Evolutionary conservation across 2,329 filamentous ascomycete species (phyloP), one percentile per base, ranked within the genome.

Genomic region (Rhynchosporium secalis): DNA sequence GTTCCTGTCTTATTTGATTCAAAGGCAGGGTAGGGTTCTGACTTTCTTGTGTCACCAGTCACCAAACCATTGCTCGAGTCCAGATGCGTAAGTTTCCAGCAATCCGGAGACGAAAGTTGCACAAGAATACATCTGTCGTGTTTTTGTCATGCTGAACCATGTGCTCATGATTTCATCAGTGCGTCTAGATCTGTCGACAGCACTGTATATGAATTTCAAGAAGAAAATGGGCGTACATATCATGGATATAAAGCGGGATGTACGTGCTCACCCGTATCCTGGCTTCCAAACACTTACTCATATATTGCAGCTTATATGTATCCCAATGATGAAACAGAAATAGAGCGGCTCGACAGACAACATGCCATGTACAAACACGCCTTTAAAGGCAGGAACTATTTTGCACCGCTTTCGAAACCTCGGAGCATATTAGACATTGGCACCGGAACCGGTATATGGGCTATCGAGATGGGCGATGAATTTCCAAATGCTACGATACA

Each of bases 401-500:
- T 76, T 58, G 75, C 79, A 33, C 79, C 79, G 62, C 75, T 80
- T 0, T 48, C n/a, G 63, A 77, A 70, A 38, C 69, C 77, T 55
- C 52, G 76, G 46, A 36, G 55, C 3, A 70, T 72, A 26, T 52
- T 72, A 0, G 71, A 73, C 49, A 78, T 78, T 66, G 81, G 81
- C 48, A 82, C 80, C 9, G 81, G 81, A 12, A 81, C 80, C 10
- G 81, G 80, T 0, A 84, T 84, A 72, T 90, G 87, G 87, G 85
- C 86, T 12, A 86, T 90, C 62, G 66, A 73, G 41, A 71, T 91
- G 77, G 86, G 84, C 13, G 83, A 86, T 67, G 70, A 78, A 55
- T 89, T 86, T 63, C 86, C 86, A 12, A 71, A 80, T 3, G 77
- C 86, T 10, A 75, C 81, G 62, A 78, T 90, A 40, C 79, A 82